phyloP scores from a whole-genome alignment of 306 rosid genomes.

The Cucurbita argyrosperma region DNA sequence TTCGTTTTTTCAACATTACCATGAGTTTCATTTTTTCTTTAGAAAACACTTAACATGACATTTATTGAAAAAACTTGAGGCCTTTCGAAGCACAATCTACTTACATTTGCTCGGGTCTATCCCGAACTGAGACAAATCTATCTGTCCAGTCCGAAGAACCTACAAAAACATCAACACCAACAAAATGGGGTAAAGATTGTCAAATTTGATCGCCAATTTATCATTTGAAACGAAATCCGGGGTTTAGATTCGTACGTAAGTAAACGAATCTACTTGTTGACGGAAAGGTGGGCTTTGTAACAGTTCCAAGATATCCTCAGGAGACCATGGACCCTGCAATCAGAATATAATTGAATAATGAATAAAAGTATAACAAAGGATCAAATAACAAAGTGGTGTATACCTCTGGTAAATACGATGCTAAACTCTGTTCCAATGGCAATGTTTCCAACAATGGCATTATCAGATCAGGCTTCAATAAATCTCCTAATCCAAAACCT shows the following conservation, averaged over 20 bases:
- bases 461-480: constrained; percentile 76
- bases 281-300: constrained; percentile 93
- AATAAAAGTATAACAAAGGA: background rate
- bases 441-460: constrained; percentile 74
- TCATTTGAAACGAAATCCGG: background rate
- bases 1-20: too few species aligned
- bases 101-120: constrained; percentile 94
- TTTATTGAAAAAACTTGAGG: background rate
- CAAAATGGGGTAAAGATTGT: background rate
- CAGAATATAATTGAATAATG: constrained; percentile 1
- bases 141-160: constrained; percentile 93
- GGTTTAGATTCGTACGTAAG: constrained; percentile 43
- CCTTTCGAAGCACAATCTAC: constrained; percentile 6
- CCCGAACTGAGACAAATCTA: constrained; percentile 88
- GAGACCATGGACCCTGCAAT: constrained; percentile 71
- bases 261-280: constrained; percentile 87
- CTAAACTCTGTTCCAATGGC: constrained; percentile 59
- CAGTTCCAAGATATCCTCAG: constrained; percentile 74
- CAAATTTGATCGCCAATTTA: background rate
- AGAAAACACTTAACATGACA: background rate
- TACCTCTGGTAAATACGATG: constrained; percentile 84
- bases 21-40: too few species aligned
- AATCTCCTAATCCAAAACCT: constrained; percentile 83
- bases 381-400: constrained; percentile 10
- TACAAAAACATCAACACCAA: constrained; percentile 4